Percentiles rank a stretch among this genome's conserved stretches.
Conservation (phyloP, 2,329 filamentous ascomycete species). For the Blastomyces gilchristii region DNA sequence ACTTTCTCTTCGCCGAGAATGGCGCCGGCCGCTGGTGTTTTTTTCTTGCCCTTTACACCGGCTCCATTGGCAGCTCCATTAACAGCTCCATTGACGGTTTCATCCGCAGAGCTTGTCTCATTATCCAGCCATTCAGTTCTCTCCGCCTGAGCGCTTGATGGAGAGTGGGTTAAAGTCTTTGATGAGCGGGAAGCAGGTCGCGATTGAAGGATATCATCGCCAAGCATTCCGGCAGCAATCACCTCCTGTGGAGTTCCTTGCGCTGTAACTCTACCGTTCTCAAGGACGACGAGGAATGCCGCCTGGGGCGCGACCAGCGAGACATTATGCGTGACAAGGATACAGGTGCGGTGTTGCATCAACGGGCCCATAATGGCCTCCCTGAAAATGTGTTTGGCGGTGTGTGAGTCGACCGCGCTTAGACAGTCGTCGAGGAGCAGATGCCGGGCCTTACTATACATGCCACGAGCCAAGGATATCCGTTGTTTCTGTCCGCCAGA, state of each 20-base stretch:
- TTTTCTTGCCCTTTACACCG: constrained; percentile 33
- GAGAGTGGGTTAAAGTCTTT: constrained; percentile 56
- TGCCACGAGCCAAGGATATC: constrained; percentile 86
- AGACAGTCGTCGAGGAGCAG: constrained; percentile 89
- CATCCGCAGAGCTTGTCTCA: constrained; percentile 19
- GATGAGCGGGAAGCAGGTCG: constrained; percentile 61
- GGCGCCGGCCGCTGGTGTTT: constrained; percentile 34
- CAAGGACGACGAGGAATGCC: constrained; percentile 70
- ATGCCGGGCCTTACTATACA: constrained; percentile 92
- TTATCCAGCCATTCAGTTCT: constrained; percentile 41
- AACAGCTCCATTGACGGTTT: constrained; percentile 19
- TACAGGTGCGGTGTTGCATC: constrained; percentile 82
- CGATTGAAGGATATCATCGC: constrained; percentile 73
- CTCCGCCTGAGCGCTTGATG: constrained; percentile 58
- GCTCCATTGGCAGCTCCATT: constrained; percentile 31
- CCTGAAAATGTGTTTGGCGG: constrained; percentile 94
- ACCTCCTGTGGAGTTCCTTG: constrained; percentile 72
- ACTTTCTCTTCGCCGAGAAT: constrained; percentile 64
- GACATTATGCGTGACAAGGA: constrained; percentile 91
- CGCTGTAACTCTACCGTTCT: constrained; percentile 68
- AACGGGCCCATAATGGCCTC: constrained; percentile 82
- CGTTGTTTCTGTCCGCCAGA: constrained; percentile 97
- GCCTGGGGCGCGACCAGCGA: constrained; percentile 74
- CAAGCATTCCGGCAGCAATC: constrained; percentile 76
- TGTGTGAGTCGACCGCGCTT: constrained; percentile 94